phyloP scores from a whole-genome alignment of 805 yeast genomes.

The Suhomyces xylopsoci region DNA sequence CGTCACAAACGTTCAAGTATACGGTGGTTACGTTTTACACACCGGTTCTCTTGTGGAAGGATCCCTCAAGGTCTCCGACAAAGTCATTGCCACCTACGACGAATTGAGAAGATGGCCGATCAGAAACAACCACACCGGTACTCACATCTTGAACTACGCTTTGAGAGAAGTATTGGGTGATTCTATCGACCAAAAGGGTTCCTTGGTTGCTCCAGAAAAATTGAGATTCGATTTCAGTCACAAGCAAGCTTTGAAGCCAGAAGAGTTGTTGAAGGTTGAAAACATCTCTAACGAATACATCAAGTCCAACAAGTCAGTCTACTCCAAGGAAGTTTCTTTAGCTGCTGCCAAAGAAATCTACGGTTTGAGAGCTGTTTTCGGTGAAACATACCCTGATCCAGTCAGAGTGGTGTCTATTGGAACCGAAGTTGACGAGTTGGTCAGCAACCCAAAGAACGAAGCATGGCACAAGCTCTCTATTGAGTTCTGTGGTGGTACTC shows the following conservation, averaged over 20 bases:
- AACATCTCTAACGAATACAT: constrained; percentile 67
- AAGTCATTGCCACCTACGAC: constrained; percentile 82
- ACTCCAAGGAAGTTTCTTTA: constrained; percentile 77
- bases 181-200: constrained; percentile 92
- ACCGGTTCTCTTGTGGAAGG: constrained; percentile 88
- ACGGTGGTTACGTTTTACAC: constrained; percentile 94
- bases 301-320: constrained; percentile 68
- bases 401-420: constrained; percentile 98
- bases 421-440: constrained; percentile 76
- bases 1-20: constrained; percentile 87
- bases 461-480: constrained; percentile 79
- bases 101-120: constrained; percentile 94
- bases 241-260: constrained; percentile 73
- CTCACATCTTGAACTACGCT: constrained; percentile 90
- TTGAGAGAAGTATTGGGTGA: constrained; percentile 83
- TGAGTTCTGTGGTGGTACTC: constrained; percentile 99
- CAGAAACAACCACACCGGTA: constrained; percentile 97
- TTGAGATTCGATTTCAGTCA: constrained; percentile 95
- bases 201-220: constrained; percentile 92
- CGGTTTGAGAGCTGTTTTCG: constrained; percentile 96
- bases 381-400: constrained; percentile 98
- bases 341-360: constrained; percentile 67
- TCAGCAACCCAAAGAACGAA: constrained; percentile 63
- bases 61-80: constrained; percentile 59
- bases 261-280: constrained; percentile 77